Base-by-base conservation (phyloP, 148 eudicot genomes). In the Chenopodium suecicum region DNA sequence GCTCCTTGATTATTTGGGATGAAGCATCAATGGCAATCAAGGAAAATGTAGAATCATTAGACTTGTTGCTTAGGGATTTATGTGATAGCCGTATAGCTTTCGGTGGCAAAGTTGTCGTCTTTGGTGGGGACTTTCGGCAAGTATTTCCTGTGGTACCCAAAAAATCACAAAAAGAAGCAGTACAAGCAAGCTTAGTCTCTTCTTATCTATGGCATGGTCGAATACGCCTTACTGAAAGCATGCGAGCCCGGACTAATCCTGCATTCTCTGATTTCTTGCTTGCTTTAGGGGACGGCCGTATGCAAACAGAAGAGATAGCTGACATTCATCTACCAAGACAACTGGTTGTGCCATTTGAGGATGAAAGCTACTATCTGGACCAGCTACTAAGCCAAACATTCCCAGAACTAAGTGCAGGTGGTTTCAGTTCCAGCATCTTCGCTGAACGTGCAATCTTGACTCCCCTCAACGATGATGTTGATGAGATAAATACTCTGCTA, bases 131-230 rank as follows among this genome's bases (percentile, higher is more conserved):
- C 44, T 37, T 37, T 37, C 44, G 82, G 0, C 82, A 79, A 34
- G 66, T 71, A 0, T 13, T 70, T 4, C 54, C 82, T 1, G 68
- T 79, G 10, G n/a, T 71, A 1, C 82, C 75, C 0, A 11, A n/a
- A 0, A 52, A 54, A 20, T 10, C 82, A 7, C 25, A 47, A 7
- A 1, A 9, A 5, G 78, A 74, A 27, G 47, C 29, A 0, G 72
- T 80, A 20, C 72, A 80, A 34, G 70, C 64, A 8, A 80, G 78
- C 25, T 73, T 80, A n/a, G 83, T 74, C 0, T 63, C 63, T 19
- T 80, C 72, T 9, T 2, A 8, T 2, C 7, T 77, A 2, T 82
- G 81, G 77, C 80, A 58, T 17, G 9, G 3, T 0, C 63, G 63
- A 9, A 58, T 82, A 12, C 48, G 27, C 3, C 34, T 71, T 1